Percentiles rank a stretch among this genome's conserved stretches.
Conservation (phyloP, 2,329 filamentous ascomycete species). For the Paramyrothecium roridum region DNA sequence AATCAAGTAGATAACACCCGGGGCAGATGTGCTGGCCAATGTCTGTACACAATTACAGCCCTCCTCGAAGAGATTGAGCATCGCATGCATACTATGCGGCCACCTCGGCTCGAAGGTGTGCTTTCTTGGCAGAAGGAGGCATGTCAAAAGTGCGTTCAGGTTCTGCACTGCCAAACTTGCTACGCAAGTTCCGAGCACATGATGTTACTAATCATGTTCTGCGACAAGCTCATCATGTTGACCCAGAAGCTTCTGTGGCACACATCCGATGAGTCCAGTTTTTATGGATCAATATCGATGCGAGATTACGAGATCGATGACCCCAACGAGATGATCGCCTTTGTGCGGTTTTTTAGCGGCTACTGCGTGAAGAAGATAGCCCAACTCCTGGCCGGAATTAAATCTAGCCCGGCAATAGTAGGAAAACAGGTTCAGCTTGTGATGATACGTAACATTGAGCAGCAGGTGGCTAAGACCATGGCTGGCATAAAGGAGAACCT, state of each 20-base stretch:
- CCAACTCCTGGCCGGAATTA: not conserved
- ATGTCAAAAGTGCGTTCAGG: not conserved
- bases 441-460: not conserved
- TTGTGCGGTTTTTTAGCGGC: not conserved
- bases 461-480: not conserved
- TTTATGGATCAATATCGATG: not conserved
- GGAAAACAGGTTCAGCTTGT: not conserved
- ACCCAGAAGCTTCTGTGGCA: not conserved
- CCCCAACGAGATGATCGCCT: not conserved
- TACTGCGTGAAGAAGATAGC: not conserved
- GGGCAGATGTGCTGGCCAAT: not conserved
- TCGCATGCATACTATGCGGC: not conserved
- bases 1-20: too few species aligned
- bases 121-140: not conserved
- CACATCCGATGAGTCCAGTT: not conserved
- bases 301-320: not conserved
- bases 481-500: not conserved
- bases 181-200: not conserved
- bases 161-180: not conserved
- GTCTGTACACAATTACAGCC: not conserved
- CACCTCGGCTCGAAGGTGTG: not conserved
- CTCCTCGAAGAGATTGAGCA: not conserved
- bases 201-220: not conserved
- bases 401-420: not conserved
- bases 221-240: not conserved